Evolutionary conservation across 345 rosid species (phyloP).

Genomic region (Syzygium oleosum): DNA sequence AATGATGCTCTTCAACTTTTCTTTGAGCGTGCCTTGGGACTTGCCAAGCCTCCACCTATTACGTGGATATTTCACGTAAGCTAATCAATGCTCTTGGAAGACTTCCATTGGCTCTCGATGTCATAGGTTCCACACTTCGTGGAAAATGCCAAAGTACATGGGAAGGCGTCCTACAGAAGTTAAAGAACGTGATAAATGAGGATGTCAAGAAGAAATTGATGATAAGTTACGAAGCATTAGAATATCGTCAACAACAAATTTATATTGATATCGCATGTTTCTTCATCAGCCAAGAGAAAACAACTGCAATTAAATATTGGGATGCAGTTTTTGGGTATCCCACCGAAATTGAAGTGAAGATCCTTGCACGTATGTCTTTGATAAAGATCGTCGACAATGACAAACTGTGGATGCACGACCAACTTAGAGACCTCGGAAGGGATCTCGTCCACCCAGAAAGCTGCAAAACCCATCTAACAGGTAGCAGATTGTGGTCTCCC

Average conservation of each 20-base stretch:
- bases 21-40: not conserved
- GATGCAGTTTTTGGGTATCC: not conserved
- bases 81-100: not conserved
- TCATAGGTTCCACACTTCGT: not conserved
- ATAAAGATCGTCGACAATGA: not conserved
- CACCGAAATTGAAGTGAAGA: rapidly evolving
- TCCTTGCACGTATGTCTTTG: not conserved
- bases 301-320: not conserved
- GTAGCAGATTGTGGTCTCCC: not conserved
- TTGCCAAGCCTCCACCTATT: not conserved
- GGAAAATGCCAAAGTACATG: not conserved
- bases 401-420: not conserved
- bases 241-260: rapidly evolving
- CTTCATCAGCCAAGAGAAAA: not conserved
- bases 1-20: not conserved
- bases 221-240: not conserved
- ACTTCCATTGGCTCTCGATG: not conserved
- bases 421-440: not conserved
- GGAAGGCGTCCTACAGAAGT: rapidly evolving
- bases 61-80: rapidly evolving
- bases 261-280: not conserved
- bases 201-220: not conserved
- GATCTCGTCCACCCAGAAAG: not conserved
- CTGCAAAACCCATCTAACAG: not conserved
- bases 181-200: not conserved